Evolutionary conservation across 768 basidiomycete genomes (phyloP).

Genomic region (Hemileccinum rubropunctum): DNA sequence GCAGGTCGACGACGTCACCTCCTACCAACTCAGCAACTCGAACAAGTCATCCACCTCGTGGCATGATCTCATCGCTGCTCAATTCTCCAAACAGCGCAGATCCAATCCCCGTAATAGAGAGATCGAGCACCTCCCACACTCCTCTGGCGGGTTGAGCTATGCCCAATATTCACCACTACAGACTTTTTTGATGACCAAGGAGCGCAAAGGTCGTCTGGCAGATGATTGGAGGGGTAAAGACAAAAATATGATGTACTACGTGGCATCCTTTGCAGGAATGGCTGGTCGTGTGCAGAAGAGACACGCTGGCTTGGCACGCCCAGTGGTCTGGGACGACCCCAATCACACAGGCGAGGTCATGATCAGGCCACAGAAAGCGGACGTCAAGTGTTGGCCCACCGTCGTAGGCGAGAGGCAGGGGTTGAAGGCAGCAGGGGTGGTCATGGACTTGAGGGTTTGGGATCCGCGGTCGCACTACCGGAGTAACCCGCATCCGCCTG

Average conservation of each 20-base stretch:
- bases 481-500: constrained; percentile 48
- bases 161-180: constrained; percentile 53
- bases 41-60: constrained; percentile 19
- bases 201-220: constrained; percentile 60
- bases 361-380: constrained; percentile 26
- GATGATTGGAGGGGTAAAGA: constrained; percentile 26
- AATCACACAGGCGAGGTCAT: constrained; percentile 27
- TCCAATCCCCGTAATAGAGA: constrained; percentile 24
- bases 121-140: constrained; percentile 68
- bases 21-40: constrained; percentile 27
- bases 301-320: constrained; percentile 12
- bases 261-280: constrained; percentile 34
- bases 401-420: constrained; percentile 47
- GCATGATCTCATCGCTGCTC: constrained; percentile 24
- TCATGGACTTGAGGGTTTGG: constrained; percentile 30
- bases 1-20: constrained; percentile 18
- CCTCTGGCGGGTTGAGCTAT: constrained; percentile 61
- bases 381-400: constrained; percentile 38
- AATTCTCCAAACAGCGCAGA: constrained; percentile 23
- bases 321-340: constrained; percentile 31
- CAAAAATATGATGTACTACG: constrained; percentile 8
- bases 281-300: constrained; percentile 20
- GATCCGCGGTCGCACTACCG: constrained; percentile 29
- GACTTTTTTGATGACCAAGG: constrained; percentile 45
- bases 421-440: constrained; percentile 36